Percentiles rank a stretch among this genome's conserved stretches.
These are phyloP conservation scores for Heterococcus sp. DNA, from an alignment of 108 stramenopile genomes.

Conservation along the genomic window DNA sequence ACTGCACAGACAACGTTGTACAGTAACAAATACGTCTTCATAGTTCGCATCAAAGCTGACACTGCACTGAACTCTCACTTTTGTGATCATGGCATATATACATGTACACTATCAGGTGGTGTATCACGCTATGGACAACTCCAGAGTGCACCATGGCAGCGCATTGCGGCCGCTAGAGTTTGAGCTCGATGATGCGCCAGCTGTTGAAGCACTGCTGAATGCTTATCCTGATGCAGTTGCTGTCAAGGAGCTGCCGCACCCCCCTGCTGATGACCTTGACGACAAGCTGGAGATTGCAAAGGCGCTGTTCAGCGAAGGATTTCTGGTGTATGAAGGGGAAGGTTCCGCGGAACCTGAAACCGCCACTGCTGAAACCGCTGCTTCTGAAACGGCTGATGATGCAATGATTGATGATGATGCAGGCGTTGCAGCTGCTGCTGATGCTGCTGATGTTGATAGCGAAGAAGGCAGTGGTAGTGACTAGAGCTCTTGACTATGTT, in stretches of 20 bases:
- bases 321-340: slow-evolving; percentile 38
- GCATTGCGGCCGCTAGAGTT: slow-evolving; percentile 87
- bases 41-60: too few species aligned
- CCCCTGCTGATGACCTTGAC: slow-evolving; percentile 45
- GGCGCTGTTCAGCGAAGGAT: slow-evolving; percentile 49
- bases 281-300: slow-evolving; percentile 51
- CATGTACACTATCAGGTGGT: too few species aligned
- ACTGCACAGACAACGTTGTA: too few species aligned
- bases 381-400: too few species aligned
- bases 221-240: slow-evolving; percentile 59
- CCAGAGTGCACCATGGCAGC: slow-evolving; percentile 75
- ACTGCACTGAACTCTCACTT: too few species aligned
- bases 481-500: too few species aligned
- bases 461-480: background rate
- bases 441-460: background rate
- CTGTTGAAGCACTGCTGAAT: slow-evolving; percentile 79
- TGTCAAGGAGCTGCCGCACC: slow-evolving; percentile 52
- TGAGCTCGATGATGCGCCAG: slow-evolving; percentile 91
- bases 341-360: too few species aligned
- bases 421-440: background rate
- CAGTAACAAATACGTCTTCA: too few species aligned
- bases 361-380: too few species aligned
- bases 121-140: slow-evolving; percentile 92
- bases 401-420: background rate
- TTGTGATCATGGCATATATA: too few species aligned